phyloP scores from a whole-genome alignment of 768 basidiomycete species.

The Cubamyces lactineus region DNA sequence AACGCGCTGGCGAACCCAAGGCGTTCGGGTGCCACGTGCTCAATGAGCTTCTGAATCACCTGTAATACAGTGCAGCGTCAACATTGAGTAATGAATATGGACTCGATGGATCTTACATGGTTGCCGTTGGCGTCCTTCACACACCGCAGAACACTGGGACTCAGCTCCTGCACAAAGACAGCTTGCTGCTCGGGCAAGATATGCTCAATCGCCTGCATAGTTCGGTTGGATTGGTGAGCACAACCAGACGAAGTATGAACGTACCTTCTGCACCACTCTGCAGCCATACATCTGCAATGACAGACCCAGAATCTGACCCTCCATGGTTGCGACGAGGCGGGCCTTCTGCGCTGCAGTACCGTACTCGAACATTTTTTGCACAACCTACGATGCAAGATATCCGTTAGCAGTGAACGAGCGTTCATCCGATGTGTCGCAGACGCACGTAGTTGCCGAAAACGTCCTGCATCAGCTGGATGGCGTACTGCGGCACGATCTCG shows the following conservation, averaged over 20 bases:
- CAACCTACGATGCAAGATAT: slow-evolving; percentile 56
- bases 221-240: background rate
- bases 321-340: slow-evolving; percentile 70
- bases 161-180: slow-evolving; percentile 75
- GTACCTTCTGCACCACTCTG: slow-evolving; percentile 91
- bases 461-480: slow-evolving; percentile 80
- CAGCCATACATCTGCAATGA: slow-evolving; percentile 96
- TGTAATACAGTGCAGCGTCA: slow-evolving; percentile 33
- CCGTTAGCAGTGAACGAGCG: slow-evolving; percentile 1
- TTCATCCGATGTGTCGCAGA: slow-evolving; percentile 5
- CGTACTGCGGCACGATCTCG: slow-evolving; percentile 81
- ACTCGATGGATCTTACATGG: slow-evolving; percentile 60
- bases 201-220: slow-evolving; percentile 76
- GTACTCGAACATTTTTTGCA: slow-evolving; percentile 92
- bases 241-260: slow-evolving; percentile 3
- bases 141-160: slow-evolving; percentile 78
- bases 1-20: slow-evolving; percentile 77
- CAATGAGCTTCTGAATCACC: slow-evolving; percentile 90
- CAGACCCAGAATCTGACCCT: slow-evolving; percentile 73
- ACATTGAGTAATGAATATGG: background rate
- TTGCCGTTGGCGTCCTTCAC: slow-evolving; percentile 94
- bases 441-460: slow-evolving; percentile 96
- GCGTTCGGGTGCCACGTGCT: slow-evolving; percentile 75
- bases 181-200: slow-evolving; percentile 79
- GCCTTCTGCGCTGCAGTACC: slow-evolving; percentile 78